Evolutionary conservation across 805 yeast species (phyloP).

Genomic region (Metschnikowia chrysomelidarum): DNA sequence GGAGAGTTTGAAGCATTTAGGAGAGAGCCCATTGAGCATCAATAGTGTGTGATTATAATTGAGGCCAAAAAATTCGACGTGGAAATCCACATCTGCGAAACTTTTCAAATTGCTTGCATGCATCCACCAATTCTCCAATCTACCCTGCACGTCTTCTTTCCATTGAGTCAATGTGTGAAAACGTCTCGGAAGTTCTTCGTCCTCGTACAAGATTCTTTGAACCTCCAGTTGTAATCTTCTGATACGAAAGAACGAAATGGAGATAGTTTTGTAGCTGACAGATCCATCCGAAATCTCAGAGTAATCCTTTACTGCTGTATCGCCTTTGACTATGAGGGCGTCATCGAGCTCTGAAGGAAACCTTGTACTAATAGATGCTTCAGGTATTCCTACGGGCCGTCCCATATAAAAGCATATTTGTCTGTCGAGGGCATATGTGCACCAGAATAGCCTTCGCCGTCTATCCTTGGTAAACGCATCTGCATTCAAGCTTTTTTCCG

Average conservation of each 20-base stretch:
- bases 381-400: conserved; percentile 87
- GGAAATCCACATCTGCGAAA: conserved; percentile 74
- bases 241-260: conserved; percentile 64
- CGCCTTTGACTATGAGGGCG: conserved; percentile 46
- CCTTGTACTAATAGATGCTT: conserved; percentile 66
- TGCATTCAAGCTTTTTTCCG: conserved; percentile 27
- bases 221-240: conserved; percentile 77
- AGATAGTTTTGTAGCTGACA: conserved; percentile 67
- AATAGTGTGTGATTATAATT: conserved; percentile 76
- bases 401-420: conserved; percentile 85
- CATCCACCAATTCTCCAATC: conserved; percentile 62
- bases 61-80: conserved; percentile 63
- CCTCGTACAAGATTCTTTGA: conserved; percentile 68
- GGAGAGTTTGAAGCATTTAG: conserved; percentile 56
- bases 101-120: conserved; percentile 44
- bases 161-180: conserved; percentile 56
- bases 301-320: conserved; percentile 29
- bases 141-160: conserved; percentile 51
- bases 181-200: conserved; percentile 66
- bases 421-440: conserved; percentile 80
- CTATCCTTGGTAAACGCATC: conserved; percentile 64
- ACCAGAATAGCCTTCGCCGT: conserved; percentile 70
- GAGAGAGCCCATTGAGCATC: conserved; percentile 74
- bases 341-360: conserved; percentile 80
- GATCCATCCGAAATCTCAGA: conserved; percentile 23